A percentile compares a stretch with the other conserved stretches of the same genome.
These are phyloP conservation scores for Colletotrichum chrysophilum DNA, from an alignment of 2,329 filamentous ascomycete genomes.

Conservation along the genomic window DNA sequence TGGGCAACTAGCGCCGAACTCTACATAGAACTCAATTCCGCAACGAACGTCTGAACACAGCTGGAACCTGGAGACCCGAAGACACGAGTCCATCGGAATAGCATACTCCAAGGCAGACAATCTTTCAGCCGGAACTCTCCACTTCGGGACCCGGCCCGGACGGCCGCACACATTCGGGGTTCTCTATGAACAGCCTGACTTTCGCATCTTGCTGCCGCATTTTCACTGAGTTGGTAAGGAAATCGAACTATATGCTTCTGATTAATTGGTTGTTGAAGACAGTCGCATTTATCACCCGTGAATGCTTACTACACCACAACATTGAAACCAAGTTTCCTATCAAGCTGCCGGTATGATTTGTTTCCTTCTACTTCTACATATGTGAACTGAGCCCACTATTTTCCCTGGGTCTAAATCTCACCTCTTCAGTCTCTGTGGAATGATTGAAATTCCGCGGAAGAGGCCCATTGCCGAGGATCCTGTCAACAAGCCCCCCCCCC, in stretches of 20 bases:
- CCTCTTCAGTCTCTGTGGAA: background rate
- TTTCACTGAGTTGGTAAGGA: background rate
- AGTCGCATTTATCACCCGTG: background rate
- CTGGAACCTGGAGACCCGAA: background rate
- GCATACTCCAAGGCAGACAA: background rate
- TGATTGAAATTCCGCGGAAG: background rate
- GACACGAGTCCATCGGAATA: background rate
- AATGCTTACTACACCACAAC: background rate
- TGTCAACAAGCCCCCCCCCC: background rate
- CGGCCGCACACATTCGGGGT: background rate
- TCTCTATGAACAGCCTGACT: background rate
- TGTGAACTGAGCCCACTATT: background rate
- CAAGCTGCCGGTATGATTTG: background rate
- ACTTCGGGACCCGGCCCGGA: background rate
- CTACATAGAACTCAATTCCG: background rate
- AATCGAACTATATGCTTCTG: background rate
- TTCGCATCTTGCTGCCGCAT: background rate
- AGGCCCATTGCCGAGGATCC: background rate
- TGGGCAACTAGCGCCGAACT: background rate
- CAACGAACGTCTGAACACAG: background rate
- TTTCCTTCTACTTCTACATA: background rate
- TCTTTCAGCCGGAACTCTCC: background rate
- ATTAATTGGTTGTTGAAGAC: background rate
- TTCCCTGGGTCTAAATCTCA: background rate
- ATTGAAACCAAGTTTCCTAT: background rate